These are phyloP conservation scores for Nemophila menziesii DNA, from an alignment of 257 asterid species.

Conservation along the genomic window DNA sequence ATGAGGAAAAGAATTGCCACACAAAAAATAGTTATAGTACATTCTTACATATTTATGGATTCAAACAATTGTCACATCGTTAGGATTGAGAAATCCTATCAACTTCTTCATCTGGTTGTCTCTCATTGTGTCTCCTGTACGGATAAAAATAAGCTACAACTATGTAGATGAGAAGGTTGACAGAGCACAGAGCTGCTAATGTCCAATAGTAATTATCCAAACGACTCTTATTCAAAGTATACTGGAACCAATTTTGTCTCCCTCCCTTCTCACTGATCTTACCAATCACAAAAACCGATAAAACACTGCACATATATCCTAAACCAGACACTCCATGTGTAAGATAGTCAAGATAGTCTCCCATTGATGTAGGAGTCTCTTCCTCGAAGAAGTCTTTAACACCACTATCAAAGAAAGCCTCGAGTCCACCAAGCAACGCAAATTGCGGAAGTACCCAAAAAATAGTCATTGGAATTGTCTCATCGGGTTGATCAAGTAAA, in stretches of 20 bases:
- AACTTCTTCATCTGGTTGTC: constrained; percentile 1
- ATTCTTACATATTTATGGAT: no score
- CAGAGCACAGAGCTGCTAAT: constrained; percentile 30
- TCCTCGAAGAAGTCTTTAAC: constrained; percentile 13
- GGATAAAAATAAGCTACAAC: constrained; percentile 1
- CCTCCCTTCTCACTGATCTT: constrained; percentile 35
- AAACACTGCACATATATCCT: constrained; percentile 29
- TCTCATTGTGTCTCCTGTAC: background rate
- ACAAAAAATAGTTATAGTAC: no score
- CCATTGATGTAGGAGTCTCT: constrained; percentile 25
- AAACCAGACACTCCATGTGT: constrained; percentile 25
- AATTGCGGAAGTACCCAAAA: constrained; percentile 44
- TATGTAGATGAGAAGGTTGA: constrained; percentile 18
- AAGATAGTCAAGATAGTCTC: constrained; percentile 14
- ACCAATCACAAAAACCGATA: constrained; percentile 37
- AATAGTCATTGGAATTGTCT: constrained; percentile 24
- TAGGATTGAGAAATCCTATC: no score
- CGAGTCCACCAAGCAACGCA: constrained; percentile 30
- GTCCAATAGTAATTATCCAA: constrained; percentile 50
- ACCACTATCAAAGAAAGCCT: constrained; percentile 19
- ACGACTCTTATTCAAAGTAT: constrained; percentile 39
- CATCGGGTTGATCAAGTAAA: constrained; percentile 22
- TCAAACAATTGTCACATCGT: no score
- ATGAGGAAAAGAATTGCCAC: no score
- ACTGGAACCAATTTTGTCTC: constrained; percentile 37